These are phyloP conservation scores for Fusarium veterinarium DNA, from an alignment of 2,329 filamentous ascomycete genomes.

Conservation along the genomic window DNA sequence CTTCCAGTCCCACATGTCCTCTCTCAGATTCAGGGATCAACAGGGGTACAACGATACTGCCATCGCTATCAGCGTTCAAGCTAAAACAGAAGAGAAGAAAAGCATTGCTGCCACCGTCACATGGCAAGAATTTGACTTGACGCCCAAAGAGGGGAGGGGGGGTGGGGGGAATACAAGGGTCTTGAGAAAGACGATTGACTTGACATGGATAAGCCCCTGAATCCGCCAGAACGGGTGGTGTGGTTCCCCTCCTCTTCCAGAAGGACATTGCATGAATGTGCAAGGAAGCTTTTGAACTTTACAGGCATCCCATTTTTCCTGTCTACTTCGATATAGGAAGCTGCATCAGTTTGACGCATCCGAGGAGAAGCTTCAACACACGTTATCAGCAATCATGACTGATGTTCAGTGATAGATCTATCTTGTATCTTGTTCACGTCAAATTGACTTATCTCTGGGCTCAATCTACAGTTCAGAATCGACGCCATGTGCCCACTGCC, in stretches of 20 bases:
- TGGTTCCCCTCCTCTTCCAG: conserved; percentile 38
- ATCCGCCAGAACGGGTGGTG: conserved; percentile 38
- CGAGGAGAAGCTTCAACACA: conserved; percentile 9
- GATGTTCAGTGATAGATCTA: not conserved
- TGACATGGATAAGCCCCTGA: conserved; percentile 39
- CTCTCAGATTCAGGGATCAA: conserved; percentile 33
- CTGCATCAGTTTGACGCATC: conserved; percentile 5
- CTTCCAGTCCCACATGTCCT: conserved; percentile 7
- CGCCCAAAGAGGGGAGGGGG: conserved; percentile 19
- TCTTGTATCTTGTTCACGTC: not conserved
- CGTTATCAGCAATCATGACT: conserved; percentile 11
- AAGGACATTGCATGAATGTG: conserved; percentile 36
- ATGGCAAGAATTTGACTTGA: conserved; percentile 26
- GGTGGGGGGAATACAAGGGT: not conserved
- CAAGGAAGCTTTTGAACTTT: conserved; percentile 4
- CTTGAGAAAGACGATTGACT: conserved; percentile 14
- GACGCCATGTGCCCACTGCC: conserved; percentile 20
- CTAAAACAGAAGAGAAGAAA: not conserved
- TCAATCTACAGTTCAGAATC: conserved; percentile 27
- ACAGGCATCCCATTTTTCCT: not conserved
- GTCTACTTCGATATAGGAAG: conserved; percentile 19
- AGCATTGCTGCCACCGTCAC: conserved; percentile 16
- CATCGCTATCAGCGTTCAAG: not conserved
- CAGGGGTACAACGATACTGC: conserved; percentile 23
- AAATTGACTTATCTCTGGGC: conserved; percentile 10